Evolutionary conservation across 2,329 filamentous ascomycete genomes (phyloP).

Genomic region (Metarhizium rileyi): DNA sequence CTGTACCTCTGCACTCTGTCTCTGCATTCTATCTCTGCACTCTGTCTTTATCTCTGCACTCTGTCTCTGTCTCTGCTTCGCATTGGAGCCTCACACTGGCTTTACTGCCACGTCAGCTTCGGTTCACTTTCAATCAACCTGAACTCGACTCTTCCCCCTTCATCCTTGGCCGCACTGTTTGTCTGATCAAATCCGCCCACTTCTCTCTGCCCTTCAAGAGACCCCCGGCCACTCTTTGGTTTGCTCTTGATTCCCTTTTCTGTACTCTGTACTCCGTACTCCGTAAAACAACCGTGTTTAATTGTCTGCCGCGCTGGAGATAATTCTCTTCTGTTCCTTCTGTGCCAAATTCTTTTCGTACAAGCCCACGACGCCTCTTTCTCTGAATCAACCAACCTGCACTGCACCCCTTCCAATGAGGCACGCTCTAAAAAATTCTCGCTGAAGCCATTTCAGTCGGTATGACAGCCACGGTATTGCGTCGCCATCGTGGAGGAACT

Average conservation of each 20-base stretch:
- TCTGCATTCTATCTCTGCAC: no score
- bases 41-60: no score
- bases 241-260: not conserved
- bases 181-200: not conserved
- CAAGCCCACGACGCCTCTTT: not conserved
- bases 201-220: not conserved
- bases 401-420: no score
- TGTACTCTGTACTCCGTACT: not conserved
- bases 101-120: not conserved
- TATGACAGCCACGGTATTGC: not conserved
- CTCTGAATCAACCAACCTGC: no score
- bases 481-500: constrained; percentile 1
- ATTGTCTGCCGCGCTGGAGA: no score
- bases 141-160: not conserved
- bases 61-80: no score
- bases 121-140: not conserved
- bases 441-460: not conserved
- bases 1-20: not conserved
- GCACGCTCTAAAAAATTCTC: not conserved
- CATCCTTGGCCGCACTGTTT: no score
- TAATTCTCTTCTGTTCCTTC: no score
- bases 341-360: no score
- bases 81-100: no score
- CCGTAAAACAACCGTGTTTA: no score
- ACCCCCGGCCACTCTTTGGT: not conserved